Percentiles rank a stretch among this genome's conserved stretches.
Conservation (phyloP, 2,329 filamentous ascomycete species). For the Pezicula radicicola region DNA sequence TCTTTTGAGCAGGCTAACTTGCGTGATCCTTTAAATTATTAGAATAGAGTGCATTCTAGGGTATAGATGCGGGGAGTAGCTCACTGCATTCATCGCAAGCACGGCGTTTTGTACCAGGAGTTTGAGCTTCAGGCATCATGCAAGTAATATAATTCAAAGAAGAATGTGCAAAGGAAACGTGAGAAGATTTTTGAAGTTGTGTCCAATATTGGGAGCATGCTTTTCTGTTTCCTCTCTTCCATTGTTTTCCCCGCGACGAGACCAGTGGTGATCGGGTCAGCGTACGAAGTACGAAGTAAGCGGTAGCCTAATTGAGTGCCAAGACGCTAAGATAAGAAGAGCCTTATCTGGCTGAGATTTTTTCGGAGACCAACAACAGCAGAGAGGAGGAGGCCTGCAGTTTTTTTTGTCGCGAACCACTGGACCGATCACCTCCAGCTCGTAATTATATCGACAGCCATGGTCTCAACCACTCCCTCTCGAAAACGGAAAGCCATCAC, state of each 20-base stretch:
- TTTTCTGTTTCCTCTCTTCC: not conserved
- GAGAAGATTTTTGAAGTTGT: not conserved
- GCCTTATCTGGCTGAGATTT: slow-evolving; percentile 2
- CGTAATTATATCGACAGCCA: slow-evolving; percentile 9
- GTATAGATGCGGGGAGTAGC: slow-evolving; percentile 26
- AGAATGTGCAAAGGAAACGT: not conserved
- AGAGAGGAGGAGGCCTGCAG: not conserved
- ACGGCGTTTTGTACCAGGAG: slow-evolving; percentile 45
- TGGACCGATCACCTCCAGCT: slow-evolving; percentile 3
- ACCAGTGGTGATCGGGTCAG: not conserved
- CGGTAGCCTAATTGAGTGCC: not conserved
- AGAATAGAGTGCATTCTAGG: slow-evolving; percentile 17
- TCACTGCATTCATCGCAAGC: slow-evolving; percentile 68
- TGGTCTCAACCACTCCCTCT: slow-evolving; percentile 22
- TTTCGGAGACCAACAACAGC: not conserved
- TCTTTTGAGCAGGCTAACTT: slow-evolving; percentile 67
- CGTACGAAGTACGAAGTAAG: too few relatives aligned
- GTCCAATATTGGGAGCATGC: not conserved
- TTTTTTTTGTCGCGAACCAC: not conserved
- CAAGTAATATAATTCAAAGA: not conserved
- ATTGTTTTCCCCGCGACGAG: too few relatives aligned
- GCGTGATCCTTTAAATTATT: slow-evolving; percentile 45
- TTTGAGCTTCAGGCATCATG: not conserved
- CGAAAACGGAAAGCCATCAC: slow-evolving; percentile 63
- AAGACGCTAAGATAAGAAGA: slow-evolving; percentile 19